Conservation (phyloP, 106 monocot genomes). For the Hemerocallis citrina region DNA sequence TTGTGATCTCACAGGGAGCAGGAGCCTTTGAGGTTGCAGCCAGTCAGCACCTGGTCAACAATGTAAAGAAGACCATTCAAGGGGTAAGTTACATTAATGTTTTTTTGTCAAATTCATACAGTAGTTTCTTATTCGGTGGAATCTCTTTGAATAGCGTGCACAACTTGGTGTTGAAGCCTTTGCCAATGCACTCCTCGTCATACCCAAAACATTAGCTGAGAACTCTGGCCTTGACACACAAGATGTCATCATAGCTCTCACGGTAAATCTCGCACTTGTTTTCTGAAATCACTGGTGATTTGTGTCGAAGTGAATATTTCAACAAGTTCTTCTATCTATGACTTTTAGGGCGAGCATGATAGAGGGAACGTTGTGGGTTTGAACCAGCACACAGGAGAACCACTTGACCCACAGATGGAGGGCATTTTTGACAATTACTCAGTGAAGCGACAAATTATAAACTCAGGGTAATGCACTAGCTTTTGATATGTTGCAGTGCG, state of each 20-base stretch:
- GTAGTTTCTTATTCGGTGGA: background rate
- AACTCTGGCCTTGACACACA: constrained; percentile 97
- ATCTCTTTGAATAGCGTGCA: constrained; percentile 52
- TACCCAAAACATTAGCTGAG: constrained; percentile 92
- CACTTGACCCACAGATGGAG: constrained; percentile 88
- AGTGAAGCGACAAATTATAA: constrained; percentile 90
- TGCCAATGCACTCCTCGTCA: constrained; percentile 90
- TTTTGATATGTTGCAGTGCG: too few species aligned
- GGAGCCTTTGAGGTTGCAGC: constrained; percentile 31
- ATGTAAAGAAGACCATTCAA: constrained; percentile 28
- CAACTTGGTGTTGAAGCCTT: constrained; percentile 97
- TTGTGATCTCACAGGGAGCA: constrained; percentile 14
- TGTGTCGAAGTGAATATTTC: background rate
- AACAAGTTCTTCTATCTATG: background rate
- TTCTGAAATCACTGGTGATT: background rate
- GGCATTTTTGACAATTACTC: constrained; percentile 96
- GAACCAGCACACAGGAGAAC: constrained; percentile 82
- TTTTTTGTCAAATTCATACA: background rate
- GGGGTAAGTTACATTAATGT: constrained; percentile 13
- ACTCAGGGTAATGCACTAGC: constrained; percentile 72
- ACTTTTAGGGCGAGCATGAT: constrained; percentile 73
- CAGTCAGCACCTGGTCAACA: constrained; percentile 22
- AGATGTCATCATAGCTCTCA: constrained; percentile 80
- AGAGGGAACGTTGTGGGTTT: constrained; percentile 79
- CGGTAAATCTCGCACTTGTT: constrained; percentile 25